A percentile compares a stretch with the other conserved stretches of the same genome.
phyloP scores from a whole-genome alignment of 257 asterid species.

The Lycium barbarum region DNA sequence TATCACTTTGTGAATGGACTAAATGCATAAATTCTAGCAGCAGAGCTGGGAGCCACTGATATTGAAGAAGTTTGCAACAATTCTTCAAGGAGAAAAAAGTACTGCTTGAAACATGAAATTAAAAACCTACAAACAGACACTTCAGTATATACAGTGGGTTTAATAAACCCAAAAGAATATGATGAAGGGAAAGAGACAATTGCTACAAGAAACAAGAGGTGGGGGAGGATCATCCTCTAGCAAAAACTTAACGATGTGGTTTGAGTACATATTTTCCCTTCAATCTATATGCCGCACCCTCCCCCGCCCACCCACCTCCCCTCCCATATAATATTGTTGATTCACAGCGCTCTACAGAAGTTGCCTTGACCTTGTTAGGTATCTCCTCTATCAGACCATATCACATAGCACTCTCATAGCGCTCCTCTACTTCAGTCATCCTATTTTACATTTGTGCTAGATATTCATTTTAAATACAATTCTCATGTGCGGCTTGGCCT shows the following conservation, averaged over 20 bases:
- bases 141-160: background rate
- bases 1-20: background rate
- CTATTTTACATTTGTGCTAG: constrained; percentile 2
- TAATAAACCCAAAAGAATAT: too few relatives aligned
- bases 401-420: background rate
- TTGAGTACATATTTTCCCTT: background rate
- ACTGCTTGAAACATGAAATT: background rate
- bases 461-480: constrained; percentile 19
- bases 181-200: too few relatives aligned
- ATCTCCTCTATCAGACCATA: background rate
- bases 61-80: background rate
- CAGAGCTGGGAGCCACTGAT: background rate
- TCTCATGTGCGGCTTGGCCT: background rate
- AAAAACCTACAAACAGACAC: background rate
- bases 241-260: too few relatives aligned
- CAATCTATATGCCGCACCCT: background rate
- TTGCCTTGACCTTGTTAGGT: background rate
- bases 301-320: background rate
- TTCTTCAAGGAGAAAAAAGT: background rate
- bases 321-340: background rate
- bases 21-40: background rate
- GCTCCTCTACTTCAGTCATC: background rate
- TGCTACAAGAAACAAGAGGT: too few relatives aligned
- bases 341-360: background rate
- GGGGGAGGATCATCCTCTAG: too few relatives aligned